phyloP scores from a whole-genome alignment of 805 yeast genomes.

The Schizosaccharomyces japonicus region DNA sequence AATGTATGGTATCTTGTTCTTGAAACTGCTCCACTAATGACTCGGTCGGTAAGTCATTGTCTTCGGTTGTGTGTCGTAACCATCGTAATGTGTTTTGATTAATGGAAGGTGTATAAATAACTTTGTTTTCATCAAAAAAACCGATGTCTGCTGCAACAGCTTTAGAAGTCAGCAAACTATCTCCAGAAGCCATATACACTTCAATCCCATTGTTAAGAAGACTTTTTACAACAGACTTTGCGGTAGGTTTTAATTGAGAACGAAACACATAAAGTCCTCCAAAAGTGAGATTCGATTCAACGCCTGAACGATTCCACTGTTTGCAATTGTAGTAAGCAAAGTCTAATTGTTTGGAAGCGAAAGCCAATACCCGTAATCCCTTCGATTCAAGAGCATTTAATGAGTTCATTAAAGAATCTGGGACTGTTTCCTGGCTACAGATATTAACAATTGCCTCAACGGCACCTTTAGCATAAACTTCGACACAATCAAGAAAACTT shows the following conservation, averaged over 20 bases:
- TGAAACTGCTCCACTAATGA: constrained; percentile 21
- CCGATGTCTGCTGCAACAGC: constrained; percentile 77
- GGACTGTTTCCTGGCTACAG: constrained; percentile 48
- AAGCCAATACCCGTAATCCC: constrained; percentile 87
- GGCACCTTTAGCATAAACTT: constrained; percentile 73
- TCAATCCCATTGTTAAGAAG: constrained; percentile 48
- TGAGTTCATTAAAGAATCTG: constrained; percentile 45
- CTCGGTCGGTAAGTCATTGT: constrained; percentile 20
- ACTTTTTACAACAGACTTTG: constrained; percentile 34
- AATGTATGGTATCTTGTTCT: constrained; percentile 39
- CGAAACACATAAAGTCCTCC: constrained; percentile 82
- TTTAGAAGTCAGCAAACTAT: constrained; percentile 77
- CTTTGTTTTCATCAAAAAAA: constrained; percentile 24
- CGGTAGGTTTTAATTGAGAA: constrained; percentile 56
- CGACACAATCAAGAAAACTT: constrained; percentile 19
- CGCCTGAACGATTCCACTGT: constrained; percentile 33
- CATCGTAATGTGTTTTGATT: constrained; percentile 25
- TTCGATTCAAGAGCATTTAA: constrained; percentile 70
- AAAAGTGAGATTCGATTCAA: constrained; percentile 48
- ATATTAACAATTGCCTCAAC: constrained; percentile 75
- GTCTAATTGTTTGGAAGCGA: constrained; percentile 41
- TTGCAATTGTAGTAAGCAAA: constrained; percentile 25
- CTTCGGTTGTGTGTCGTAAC: constrained; percentile 5
- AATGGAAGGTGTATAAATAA: constrained; percentile 43
- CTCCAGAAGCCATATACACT: constrained; percentile 94